Evolutionary conservation across 192 early-diverging fungal species (phyloP), one percentile per base, ranked within the genome.

Genomic region (Geosiphon pyriformis): DNA sequence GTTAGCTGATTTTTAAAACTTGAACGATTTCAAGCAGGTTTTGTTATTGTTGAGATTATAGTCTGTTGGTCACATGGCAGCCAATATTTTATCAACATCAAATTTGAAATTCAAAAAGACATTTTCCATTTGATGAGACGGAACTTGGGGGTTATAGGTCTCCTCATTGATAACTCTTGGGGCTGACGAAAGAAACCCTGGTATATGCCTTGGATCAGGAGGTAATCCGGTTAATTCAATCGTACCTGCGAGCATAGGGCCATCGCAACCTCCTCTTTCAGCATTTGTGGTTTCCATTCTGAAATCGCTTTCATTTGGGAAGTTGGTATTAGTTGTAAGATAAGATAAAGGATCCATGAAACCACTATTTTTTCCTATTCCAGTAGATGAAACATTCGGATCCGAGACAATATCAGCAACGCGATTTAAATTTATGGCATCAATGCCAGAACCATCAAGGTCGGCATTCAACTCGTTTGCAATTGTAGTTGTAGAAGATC

Each of bases 61-160:
- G n/a, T n/a, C n/a, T n/a, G n/a, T n/a, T n/a, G n/a, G n/a, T 60
- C 26, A 60, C 26, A 64, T 42, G 6, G 62, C 62, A 7, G 62
- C 62, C 37, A 64, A 15, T 51, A 64, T 64, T 27, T 64, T 64
- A 4, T 51, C 48, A 20, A 52, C 29, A 51, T 64, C 62, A 52
- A 64, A 64, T 52, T 52, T 32, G 62, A 64, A 64, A 52, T 50
- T 64, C 10, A 20, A 8, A 27, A 49, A 42, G 11, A 49, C 37
- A 52, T n/a, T n/a, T n/a, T n/a, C n/a, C n/a, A n/a, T n/a, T n/a
- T n/a, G n/a, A n/a, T n/a, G n/a, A n/a, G n/a, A n/a, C n/a, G 33
- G 1, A 26, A 12, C 4, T 2, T 12, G 17, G 31, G 11, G 29
- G 8, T 4, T 34, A 10, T n/a, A n/a, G n/a, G n/a, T n/a, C n/a